Conservation (phyloP, 805 yeast species). For the Starmerella kuoi region DNA sequence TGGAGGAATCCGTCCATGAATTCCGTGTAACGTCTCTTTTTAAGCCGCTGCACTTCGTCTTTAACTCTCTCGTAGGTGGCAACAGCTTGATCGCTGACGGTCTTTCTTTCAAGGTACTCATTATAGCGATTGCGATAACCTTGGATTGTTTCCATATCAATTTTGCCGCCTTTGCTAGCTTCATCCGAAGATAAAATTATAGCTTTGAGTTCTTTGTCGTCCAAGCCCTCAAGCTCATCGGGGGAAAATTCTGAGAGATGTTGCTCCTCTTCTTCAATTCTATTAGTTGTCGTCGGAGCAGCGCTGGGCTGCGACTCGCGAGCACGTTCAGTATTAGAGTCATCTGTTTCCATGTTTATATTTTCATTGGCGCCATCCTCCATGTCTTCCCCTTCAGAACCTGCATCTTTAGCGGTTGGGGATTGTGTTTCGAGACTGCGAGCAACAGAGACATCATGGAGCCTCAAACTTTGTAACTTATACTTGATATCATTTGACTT, state of each 20-base stretch:
- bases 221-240: slow-evolving; percentile 19
- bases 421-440: background rate
- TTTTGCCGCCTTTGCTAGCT: slow-evolving; percentile 35
- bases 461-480: background rate
- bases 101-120: slow-evolving; percentile 53
- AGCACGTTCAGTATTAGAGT: background rate
- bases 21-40: slow-evolving; percentile 65
- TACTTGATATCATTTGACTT: background rate
- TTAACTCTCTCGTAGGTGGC: slow-evolving; percentile 52
- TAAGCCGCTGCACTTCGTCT: slow-evolving; percentile 51
- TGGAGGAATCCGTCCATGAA: slow-evolving; percentile 86
- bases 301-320: background rate
- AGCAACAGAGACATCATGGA: slow-evolving; percentile 13
- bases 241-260: slow-evolving; percentile 17
- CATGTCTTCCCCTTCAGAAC: background rate
- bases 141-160: slow-evolving; percentile 60
- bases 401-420: background rate
- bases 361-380: slow-evolving; percentile 1
- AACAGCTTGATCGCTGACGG: slow-evolving; percentile 58
- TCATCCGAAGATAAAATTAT: slow-evolving; percentile 9
- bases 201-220: slow-evolving; percentile 16
- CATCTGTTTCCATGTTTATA: background rate
- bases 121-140: slow-evolving; percentile 59
- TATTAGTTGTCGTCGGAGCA: no score
- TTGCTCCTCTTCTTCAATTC: no score